Conservation (phyloP, 148 eudicot genomes). For the Rhododendron williamsianum region DNA sequence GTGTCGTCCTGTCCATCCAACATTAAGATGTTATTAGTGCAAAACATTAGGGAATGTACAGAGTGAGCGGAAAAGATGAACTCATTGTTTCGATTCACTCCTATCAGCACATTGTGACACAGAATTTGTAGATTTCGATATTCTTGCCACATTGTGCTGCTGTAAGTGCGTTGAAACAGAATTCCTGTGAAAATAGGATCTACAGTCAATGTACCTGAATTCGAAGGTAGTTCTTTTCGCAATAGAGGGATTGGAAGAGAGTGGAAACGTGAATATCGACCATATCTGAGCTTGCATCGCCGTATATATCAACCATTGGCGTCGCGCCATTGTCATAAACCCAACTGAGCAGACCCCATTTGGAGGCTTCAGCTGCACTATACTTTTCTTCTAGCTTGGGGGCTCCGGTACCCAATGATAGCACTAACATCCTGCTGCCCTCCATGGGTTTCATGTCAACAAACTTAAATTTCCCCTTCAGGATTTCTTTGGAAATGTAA, state of each 20-base stretch:
- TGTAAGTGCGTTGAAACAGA: neutral
- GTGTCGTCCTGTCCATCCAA: constrained; percentile 38
- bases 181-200: neutral
- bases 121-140: neutral
- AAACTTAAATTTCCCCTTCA: constrained; percentile 19
- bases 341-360: constrained; percentile 36
- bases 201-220: constrained; percentile 23
- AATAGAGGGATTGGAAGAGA: constrained; percentile 20
- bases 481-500: constrained; percentile 21
- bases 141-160: neutral
- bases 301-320: constrained; percentile 23
- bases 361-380: constrained; percentile 21
- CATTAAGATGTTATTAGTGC: too few relatives aligned
- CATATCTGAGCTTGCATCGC: constrained; percentile 34
- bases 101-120: neutral
- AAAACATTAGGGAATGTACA: too few relatives aligned
- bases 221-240: constrained; percentile 32
- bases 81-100: neutral
- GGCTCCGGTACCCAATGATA: constrained; percentile 36
- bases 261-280: constrained; percentile 33
- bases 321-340: constrained; percentile 21
- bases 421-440: constrained; percentile 18
- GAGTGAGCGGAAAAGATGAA: neutral
- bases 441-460: constrained; percentile 18
- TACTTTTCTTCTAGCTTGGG: constrained; percentile 23